Percentiles rank a stretch among this genome's conserved stretches.
phyloP scores from a whole-genome alignment of 305 asterid species.

The Vinca major region DNA sequence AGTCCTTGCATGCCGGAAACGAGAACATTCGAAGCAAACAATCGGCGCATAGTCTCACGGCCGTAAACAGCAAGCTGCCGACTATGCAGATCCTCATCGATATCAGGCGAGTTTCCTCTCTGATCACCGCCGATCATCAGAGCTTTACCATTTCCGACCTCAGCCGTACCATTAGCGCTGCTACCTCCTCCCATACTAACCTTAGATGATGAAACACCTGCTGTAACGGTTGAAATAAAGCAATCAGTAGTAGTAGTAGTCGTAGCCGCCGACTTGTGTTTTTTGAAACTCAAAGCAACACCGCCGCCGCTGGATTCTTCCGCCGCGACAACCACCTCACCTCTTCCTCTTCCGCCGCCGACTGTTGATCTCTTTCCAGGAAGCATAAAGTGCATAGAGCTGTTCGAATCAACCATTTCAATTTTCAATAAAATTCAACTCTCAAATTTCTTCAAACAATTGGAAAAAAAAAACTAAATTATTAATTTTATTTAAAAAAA shows the following conservation, averaged over 20 bases:
- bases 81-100: conserved; percentile 65
- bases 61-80: conserved; percentile 67
- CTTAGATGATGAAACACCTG: conserved; percentile 13
- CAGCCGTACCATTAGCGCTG: conserved; percentile 2
- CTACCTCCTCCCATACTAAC: conserved; percentile 33
- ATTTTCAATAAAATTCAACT: conserved; percentile 5
- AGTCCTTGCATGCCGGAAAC: conserved; percentile 56
- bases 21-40: conserved; percentile 47
- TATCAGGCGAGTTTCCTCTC: conserved; percentile 23
- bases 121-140: conserved; percentile 18
- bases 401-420: conserved; percentile 36
- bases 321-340: conserved; percentile 21
- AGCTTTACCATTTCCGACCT: conserved; percentile 21
- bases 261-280: conserved; percentile 12
- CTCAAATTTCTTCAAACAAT: background rate
- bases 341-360: conserved; percentile 14
- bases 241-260: conserved; percentile 2
- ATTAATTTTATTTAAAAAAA: background rate
- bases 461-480: background rate
- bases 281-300: conserved; percentile 17
- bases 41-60: conserved; percentile 60
- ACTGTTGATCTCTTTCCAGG: conserved; percentile 44
- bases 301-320: conserved; percentile 17
- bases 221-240: conserved; percentile 16
- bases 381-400: conserved; percentile 53